phyloP scores from a whole-genome alignment of 2,329 filamentous ascomycete genomes.

The Fusarium nelsonii region DNA sequence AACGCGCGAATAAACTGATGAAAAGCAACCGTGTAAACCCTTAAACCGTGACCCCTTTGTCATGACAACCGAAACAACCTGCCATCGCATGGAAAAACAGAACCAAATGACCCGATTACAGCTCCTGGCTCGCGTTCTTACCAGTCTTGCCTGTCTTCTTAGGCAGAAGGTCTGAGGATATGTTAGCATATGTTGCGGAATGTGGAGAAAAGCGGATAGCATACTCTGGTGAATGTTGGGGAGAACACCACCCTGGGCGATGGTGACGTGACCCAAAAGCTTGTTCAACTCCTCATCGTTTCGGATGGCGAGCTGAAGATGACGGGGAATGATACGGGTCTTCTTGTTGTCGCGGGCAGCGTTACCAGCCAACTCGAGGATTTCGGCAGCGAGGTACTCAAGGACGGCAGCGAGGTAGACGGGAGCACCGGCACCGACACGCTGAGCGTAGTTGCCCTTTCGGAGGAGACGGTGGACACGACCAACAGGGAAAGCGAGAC shows the following conservation, averaged over 20 bases:
- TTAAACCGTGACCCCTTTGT: slow-evolving; percentile 83
- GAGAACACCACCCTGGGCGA: slow-evolving; percentile 95
- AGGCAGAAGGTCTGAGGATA: slow-evolving; percentile 83
- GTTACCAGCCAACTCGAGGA: slow-evolving; percentile 98
- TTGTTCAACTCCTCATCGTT: slow-evolving; percentile 99
- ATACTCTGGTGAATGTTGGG: slow-evolving; percentile 98
- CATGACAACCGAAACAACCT: slow-evolving; percentile 80
- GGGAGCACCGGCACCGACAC: slow-evolving; percentile 97
- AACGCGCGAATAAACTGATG: slow-evolving; percentile 61
- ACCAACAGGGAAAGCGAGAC: slow-evolving; percentile 98
- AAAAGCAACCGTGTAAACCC: slow-evolving; percentile 75
- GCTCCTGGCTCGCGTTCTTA: slow-evolving; percentile 93
- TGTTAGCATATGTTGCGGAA: slow-evolving; percentile 53
- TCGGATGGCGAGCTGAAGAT: slow-evolving; percentile 98
- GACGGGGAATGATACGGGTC: slow-evolving; percentile 99
- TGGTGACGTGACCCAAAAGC: slow-evolving; percentile 94
- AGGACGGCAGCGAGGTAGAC: slow-evolving; percentile 98
- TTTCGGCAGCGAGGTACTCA: slow-evolving; percentile 98
- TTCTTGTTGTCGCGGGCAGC: slow-evolving; percentile 99
- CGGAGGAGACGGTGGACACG: slow-evolving; percentile 99
- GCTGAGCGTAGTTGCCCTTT: slow-evolving; percentile 99
- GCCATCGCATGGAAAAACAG: slow-evolving; percentile 68
- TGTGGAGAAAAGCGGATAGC: slow-evolving; percentile 53
- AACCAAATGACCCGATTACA: slow-evolving; percentile 72
- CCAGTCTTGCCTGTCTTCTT: slow-evolving; percentile 98